Evolutionary conservation across 192 early-diverging fungal genomes (phyloP).

Genomic region (Linnemannia schmuckeri): DNA sequence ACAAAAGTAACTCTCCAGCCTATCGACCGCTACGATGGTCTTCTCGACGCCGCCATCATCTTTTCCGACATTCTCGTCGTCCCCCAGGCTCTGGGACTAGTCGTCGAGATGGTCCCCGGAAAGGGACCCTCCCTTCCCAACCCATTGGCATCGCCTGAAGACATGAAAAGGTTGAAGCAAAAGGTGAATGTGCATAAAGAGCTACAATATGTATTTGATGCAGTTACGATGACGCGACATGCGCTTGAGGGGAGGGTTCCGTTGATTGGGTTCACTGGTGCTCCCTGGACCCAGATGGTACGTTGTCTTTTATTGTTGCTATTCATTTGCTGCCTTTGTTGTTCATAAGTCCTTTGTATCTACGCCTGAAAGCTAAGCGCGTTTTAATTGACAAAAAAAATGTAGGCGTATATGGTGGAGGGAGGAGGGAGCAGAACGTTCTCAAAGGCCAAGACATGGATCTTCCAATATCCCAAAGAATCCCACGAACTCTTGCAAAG

Average conservation of each 20-base stretch:
- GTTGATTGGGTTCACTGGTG: conserved; percentile 94
- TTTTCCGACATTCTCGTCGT: conserved; percentile 98
- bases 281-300: conserved; percentile 95
- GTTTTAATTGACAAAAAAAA: not conserved
- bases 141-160: conserved; percentile 78
- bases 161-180: conserved; percentile 72
- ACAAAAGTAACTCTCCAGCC: conserved; percentile 95
- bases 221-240: conserved; percentile 92
- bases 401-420: conserved; percentile 93
- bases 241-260: conserved; percentile 87
- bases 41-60: conserved; percentile 97
- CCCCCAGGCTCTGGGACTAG: conserved; percentile 95
- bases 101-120: conserved; percentile 90
- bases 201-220: conserved; percentile 92
- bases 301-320: not conserved
- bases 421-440: conserved; percentile 92
- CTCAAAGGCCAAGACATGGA: conserved; percentile 90
- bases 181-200: conserved; percentile 78
- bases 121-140: conserved; percentile 89
- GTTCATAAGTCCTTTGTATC: too few species aligned
- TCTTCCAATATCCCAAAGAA: conserved; percentile 80
- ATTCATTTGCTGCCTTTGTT: too few species aligned
- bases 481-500: conserved; percentile 81
- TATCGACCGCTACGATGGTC: conserved; percentile 87
- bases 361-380: not conserved